These are phyloP conservation scores for Phialocephala sp. DNA, from an alignment of 2,329 filamentous ascomycete genomes.

Conservation along the genomic window DNA sequence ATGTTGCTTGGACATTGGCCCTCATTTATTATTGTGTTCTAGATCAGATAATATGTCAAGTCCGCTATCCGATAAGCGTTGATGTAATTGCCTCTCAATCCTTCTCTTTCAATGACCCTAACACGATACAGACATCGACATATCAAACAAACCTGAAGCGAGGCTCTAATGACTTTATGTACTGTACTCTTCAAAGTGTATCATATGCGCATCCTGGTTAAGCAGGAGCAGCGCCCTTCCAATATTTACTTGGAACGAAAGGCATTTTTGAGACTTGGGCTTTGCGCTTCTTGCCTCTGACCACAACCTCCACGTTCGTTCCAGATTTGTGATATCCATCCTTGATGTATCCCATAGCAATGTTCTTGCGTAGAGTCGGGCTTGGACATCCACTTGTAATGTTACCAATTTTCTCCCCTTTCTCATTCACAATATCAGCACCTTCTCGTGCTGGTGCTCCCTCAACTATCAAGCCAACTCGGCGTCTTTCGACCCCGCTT, in stretches of 20 bases:
- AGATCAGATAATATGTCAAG: background rate
- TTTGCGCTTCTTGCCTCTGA: slow-evolving; percentile 70
- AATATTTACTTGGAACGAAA: slow-evolving; percentile 71
- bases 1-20: background rate
- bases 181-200: background rate
- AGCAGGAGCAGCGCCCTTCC: slow-evolving; percentile 36
- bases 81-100: background rate
- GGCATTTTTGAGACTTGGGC: slow-evolving; percentile 74
- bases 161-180: background rate
- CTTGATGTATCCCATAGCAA: slow-evolving; percentile 87
- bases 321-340: slow-evolving; percentile 71
- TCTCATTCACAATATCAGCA: slow-evolving; percentile 71
- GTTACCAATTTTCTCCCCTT: slow-evolving; percentile 72
- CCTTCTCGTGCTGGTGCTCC: slow-evolving; percentile 92
- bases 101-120: background rate
- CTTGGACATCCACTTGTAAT: slow-evolving; percentile 92
- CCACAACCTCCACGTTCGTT: slow-evolving; percentile 67
- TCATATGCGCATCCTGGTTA: slow-evolving; percentile 9
- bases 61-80: background rate
- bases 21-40: background rate
- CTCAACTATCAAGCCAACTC: slow-evolving; percentile 82
- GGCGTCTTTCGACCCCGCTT: slow-evolving; percentile 69
- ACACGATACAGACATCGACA: background rate
- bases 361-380: slow-evolving; percentile 85
- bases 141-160: background rate